phyloP scores from a whole-genome alignment of 2,329 filamentous ascomycete species.

The Ceratocystis albifundus region DNA sequence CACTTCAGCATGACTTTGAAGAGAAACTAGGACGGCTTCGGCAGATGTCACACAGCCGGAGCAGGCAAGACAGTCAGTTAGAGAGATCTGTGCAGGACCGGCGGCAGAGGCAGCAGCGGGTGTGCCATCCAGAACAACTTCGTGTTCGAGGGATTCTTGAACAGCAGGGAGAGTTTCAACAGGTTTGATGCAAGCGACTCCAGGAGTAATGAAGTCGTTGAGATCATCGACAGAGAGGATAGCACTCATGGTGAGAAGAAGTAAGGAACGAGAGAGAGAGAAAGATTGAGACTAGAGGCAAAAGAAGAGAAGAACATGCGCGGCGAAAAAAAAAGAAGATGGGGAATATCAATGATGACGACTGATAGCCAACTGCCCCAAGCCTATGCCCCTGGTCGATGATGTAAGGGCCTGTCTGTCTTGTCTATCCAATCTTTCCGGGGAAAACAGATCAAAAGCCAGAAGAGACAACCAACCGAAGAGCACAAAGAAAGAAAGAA shows the following conservation, averaged over 20 bases:
- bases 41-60: constrained; percentile 96
- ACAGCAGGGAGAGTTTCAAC: constrained; percentile 75
- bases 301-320: background rate
- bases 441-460: too few relatives aligned
- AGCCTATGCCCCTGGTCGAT: background rate
- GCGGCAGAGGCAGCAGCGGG: constrained; percentile 43
- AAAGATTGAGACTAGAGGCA: background rate
- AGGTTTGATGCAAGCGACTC: constrained; percentile 96
- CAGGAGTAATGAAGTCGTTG: constrained; percentile 97
- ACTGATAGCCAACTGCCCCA: background rate
- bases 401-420: background rate
- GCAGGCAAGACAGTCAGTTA: constrained; percentile 94
- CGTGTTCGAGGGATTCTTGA: constrained; percentile 49
- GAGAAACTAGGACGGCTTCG: constrained; percentile 87
- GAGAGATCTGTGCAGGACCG: constrained; percentile 77
- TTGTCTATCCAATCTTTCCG: background rate
- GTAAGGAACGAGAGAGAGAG: constrained; percentile 14
- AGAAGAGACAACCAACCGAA: too few relatives aligned
- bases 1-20: constrained; percentile 90
- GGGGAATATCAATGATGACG: background rate
- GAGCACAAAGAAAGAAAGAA: background rate
- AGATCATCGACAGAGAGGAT: constrained; percentile 94
- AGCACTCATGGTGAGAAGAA: constrained; percentile 62
- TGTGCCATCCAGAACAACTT: constrained; percentile 89
- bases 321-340: background rate